Percentiles rank a stretch among this genome's conserved stretches.
Conservation (phyloP, 2,329 filamentous ascomycete species). For the Aspergillus hortae region DNA sequence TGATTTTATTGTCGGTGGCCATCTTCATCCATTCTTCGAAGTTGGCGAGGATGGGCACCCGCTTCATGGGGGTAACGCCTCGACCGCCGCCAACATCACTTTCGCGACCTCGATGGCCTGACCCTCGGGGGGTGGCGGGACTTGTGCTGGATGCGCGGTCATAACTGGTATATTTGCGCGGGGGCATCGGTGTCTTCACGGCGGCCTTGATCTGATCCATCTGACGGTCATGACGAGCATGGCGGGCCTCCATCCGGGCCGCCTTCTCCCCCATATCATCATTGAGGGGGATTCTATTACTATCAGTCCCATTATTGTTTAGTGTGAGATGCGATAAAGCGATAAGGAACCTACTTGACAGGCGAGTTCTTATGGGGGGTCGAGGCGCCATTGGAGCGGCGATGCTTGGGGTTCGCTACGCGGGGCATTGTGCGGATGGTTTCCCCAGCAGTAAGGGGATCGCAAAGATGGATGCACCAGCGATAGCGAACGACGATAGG, state of each 20-base stretch:
- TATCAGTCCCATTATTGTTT: slow-evolving; percentile 10
- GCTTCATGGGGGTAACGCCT: slow-evolving; percentile 91
- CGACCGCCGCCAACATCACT: slow-evolving; percentile 60
- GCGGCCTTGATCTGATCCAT: slow-evolving; percentile 88
- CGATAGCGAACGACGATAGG: not conserved
- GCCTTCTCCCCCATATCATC: slow-evolving; percentile 93
- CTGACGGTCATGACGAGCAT: slow-evolving; percentile 83
- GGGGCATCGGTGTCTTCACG: slow-evolving; percentile 45
- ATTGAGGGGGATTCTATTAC: slow-evolving; percentile 80
- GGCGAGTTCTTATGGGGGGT: slow-evolving; percentile 53
- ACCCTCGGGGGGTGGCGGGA: slow-evolving; percentile 49
- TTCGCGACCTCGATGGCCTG: slow-evolving; percentile 32
- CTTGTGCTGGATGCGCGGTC: slow-evolving; percentile 40
- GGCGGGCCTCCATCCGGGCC: slow-evolving; percentile 77
- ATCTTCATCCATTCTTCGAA: slow-evolving; percentile 99
- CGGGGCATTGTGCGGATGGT: slow-evolving; percentile 51
- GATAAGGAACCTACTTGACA: slow-evolving; percentile 41
- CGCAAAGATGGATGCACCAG: not conserved
- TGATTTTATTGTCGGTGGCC: slow-evolving; percentile 99
- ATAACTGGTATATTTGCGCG: slow-evolving; percentile 35
- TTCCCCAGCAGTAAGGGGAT: slow-evolving; percentile 23
- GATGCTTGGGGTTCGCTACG: slow-evolving; percentile 49
- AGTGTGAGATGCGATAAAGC: not conserved
- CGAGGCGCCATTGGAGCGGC: slow-evolving; percentile 44
- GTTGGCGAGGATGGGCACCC: slow-evolving; percentile 91